A percentile compares a stretch with the other conserved stretches of the same genome.
Evolutionary conservation across 257 asterid genomes (phyloP).

Genomic region (Penstemon barbatus): DNA sequence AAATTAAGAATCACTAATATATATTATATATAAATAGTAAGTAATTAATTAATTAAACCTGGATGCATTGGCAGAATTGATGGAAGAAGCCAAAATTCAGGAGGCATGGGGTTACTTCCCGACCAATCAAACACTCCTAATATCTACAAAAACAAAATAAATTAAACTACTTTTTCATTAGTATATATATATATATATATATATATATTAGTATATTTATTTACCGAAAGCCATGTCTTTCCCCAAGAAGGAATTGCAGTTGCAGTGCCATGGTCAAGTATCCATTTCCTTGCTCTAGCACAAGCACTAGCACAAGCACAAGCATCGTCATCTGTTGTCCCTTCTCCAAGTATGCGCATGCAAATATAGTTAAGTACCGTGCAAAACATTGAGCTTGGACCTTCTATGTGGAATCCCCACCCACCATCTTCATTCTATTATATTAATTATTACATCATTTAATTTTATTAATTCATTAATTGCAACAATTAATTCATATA

Average conservation of each 20-base stretch:
- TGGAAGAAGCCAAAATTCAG: constrained; percentile 82
- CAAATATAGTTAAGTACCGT: constrained; percentile 63
- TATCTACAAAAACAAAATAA: constrained; percentile 36
- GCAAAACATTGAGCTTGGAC: constrained; percentile 79
- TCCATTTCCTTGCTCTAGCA: constrained; percentile 71
- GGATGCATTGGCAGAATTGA: constrained; percentile 79
- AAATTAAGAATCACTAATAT: no score
- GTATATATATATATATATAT: no score
- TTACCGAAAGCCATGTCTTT: constrained; percentile 78
- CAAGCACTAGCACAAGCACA: constrained; percentile 40
- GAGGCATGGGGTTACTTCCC: constrained; percentile 82
- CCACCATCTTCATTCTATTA: constrained; percentile 78
- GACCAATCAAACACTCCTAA: constrained; percentile 70
- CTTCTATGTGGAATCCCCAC: constrained; percentile 81
- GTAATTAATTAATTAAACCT: constrained; percentile 27
- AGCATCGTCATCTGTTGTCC: no score
- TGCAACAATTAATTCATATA: background rate
- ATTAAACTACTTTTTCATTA: background rate
- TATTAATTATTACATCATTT: no score
- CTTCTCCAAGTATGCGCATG: constrained; percentile 69
- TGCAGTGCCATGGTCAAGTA: constrained; percentile 73
- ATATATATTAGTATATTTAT: background rate
- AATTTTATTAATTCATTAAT: background rate
- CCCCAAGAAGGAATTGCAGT: constrained; percentile 81
- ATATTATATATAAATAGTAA: no score